Evolutionary conservation across 805 yeast species (phyloP), one percentile per base, ranked within the genome.

Genomic region (Lipomyces spencermartinsiae): DNA sequence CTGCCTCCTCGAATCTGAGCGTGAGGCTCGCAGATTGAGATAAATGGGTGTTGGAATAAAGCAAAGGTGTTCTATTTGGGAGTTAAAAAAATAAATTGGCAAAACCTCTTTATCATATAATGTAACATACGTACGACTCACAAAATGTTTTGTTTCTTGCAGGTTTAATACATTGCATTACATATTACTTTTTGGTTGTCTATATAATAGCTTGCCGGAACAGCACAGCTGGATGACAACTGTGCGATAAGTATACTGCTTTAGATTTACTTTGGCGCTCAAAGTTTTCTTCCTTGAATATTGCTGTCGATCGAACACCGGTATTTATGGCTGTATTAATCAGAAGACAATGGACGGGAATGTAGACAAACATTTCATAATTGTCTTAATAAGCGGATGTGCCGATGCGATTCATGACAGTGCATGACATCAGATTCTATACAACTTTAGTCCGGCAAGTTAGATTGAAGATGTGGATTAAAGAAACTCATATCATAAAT

Each of bases 1-100:
- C 84, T 95, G 97, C 84, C 89, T 94, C 83, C 95, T 94, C 97
- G 99, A 94, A 88, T 94, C 98, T 78, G 99, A 94, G 88, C 94
- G 99, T 89, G 99, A 94, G 88, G 98, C 98, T 72, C 82, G 84
- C 75, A 79, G 84, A 75, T 78, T 81, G 78, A 79, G 84, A 75
- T 81, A 81, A 77, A 73, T 66, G 35, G 33, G 5, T 22, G 39
- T 14, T 22, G 55, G 46, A 22, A 39, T 19, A 53, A 16, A 51
- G 16, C 29, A 51, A 35, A 12, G 31, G 53, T 58, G 6, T 37
- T 57, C 14, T 33, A 29, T 57, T 57, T 34, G 34, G 37, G 22
- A 14, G 22, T 22, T 54, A 10, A 14, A n/a, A 55, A 19, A 34
- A 35, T 16, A 29, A 55, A 29, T 43, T 25, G 29, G 29, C 22